phyloP scores from a whole-genome alignment of 495 filamentous ascomycete genomes.

The Lepraria neglecta region DNA sequence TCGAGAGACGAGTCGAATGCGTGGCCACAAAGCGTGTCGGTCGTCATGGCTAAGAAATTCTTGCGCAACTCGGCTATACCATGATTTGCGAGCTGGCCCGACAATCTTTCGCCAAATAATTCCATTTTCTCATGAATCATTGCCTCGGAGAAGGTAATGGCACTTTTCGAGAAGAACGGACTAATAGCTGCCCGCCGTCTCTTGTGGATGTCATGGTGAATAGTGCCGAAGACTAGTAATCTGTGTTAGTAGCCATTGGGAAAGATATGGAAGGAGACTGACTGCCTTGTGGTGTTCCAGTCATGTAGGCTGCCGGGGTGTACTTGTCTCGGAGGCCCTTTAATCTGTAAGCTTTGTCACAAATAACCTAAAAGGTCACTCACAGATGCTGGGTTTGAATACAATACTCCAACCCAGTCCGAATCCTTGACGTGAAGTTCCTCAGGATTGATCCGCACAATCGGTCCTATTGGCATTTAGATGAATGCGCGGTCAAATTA shows the following conservation, averaged over 20 bases:
- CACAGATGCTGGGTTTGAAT: constrained; percentile 8
- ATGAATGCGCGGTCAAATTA: background rate
- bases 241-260: background rate
- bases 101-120: constrained; percentile 20
- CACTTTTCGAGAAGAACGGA: constrained; percentile 40
- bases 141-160: constrained; percentile 33
- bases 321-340: constrained; percentile 31
- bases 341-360: background rate
- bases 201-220: constrained; percentile 42
- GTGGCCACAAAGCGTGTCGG: constrained; percentile 42
- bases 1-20: constrained; percentile 30
- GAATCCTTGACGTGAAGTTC: constrained; percentile 28
- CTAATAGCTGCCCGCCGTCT: constrained; percentile 36
- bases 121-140: constrained; percentile 30
- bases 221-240: constrained; percentile 33
- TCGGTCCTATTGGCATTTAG: constrained; percentile 20
- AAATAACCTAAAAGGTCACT: background rate
- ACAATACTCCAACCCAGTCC: constrained; percentile 23
- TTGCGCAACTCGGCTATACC: constrained; percentile 34
- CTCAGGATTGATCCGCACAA: constrained; percentile 27
- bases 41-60: constrained; percentile 37
- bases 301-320: constrained; percentile 17
- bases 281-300: constrained; percentile 24
- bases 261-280: background rate
- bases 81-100: constrained; percentile 3